Base-by-base conservation (phyloP, 805 yeast species). In the Wickerhamomyces canadensis region DNA sequence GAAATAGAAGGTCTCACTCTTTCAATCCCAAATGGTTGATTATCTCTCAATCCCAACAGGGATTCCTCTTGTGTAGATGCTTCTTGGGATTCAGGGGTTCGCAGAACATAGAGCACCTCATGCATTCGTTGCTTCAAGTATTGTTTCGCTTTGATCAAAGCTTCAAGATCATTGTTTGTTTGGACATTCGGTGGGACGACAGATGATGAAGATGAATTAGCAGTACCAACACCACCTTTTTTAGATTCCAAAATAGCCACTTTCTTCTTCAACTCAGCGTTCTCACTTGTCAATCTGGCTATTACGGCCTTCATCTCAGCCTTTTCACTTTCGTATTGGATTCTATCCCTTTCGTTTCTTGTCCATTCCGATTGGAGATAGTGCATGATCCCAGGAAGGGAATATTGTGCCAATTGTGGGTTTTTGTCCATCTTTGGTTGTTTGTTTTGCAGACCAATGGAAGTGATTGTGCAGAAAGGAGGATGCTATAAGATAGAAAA, bases 301-400 rank as follows among this genome's bases (percentile, higher is more conserved):
- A 77, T 71, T 23, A 61, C 54, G 21, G 68, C 62, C 55, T 67
- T 72, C 80, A 78, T 72, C 48, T 78, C 83, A 15, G 78, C 75
- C 26, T 71, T 62, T 50, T 78, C 83, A 35, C 76, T 58, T 41
- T 72, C 78, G 79, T 80, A 77, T 31, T 70, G 71, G 36, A 78
- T 73, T 35, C 79, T 61, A 45, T 74, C 77, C 37, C 76, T 69
- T 52, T 78, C 84, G 52, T 72, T 74, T 41, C 67, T 69, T 37
- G 78, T 76, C 69, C 78, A 77, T 47, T 78, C 83, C 18, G 72
- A 61, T 51, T 78, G 84, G 49, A 78, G 63, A 43, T 72, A 78
- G 49, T 75, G 72, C 76, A 78, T 75, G 23, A 78, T 78, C 35
- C 84, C 83, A 30, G 55, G 52, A 4, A 48, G 45, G 25, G 54